Base-by-base conservation (phyloP, 1,284 basidiomycete genomes). In the Leccinum angustisporum region DNA sequence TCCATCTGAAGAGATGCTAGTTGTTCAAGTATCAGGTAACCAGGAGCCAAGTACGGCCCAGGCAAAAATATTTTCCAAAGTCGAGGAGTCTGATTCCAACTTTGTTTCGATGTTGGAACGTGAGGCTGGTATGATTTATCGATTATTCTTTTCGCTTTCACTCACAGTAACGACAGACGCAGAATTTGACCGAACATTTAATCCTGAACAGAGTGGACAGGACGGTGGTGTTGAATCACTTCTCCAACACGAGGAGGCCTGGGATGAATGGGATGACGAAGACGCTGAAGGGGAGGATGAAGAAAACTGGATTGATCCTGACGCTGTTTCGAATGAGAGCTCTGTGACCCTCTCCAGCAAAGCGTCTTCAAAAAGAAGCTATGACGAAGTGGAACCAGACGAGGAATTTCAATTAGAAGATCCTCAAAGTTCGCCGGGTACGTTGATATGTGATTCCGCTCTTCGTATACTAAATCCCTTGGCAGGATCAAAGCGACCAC, bases 341-440 rank as follows among this genome's bases (percentile, higher is more conserved):
- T 80, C 81, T 27, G 65, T 71, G 33, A 83, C 81, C 5, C 71
- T 83, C 31, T 81, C 82, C 21, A 85, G 81, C 64, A 80, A 73
- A 61, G 71, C 76, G 30, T 73, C 72, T 30, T 66, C 71, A 25
- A 86, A 86, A 71, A 75, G 85, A 62, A 76, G 76, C 40, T 77
- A 80, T 58, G 80, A 81, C 21, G 82, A 84, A 61, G 70, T 81
- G 40, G 84, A 83, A 27, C 65, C 70, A 2, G 75, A 76, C 38
- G 79, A 77, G 38, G 74, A 76, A 25, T 69, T 72, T 18, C 70
- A 70, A 31, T 66, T 66, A 13, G 66, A 70, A 30, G 66, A 68
- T 56, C 70, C 72, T 61, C 70, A 72, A 48, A 70, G 72, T 61
- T 84, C 83, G 61, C 83, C 84, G 67, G 81, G 85, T 85, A 61